Conservation (phyloP, 495 filamentous ascomycete species). For the Aspergillus sclerotioniger region DNA sequence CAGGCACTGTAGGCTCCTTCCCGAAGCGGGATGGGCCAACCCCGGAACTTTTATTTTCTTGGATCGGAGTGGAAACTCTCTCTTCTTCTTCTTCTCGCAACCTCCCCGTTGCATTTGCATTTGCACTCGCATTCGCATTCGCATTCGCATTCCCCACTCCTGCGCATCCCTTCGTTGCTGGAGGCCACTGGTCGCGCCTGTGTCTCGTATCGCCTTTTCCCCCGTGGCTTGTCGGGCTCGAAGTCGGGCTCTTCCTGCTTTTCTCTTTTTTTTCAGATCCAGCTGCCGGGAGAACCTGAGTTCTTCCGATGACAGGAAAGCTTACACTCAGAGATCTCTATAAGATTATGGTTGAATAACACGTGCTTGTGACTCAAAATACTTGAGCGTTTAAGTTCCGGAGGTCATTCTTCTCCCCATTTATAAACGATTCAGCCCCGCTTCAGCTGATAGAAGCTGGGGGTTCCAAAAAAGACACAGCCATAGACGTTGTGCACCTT, state of each 20-base stretch:
- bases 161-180: not conserved
- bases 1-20: not conserved
- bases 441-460: not conserved
- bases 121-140: not conserved
- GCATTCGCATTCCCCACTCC: not conserved
- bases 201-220: not conserved
- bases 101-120: not conserved
- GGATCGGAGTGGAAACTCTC: not conserved
- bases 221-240: not conserved
- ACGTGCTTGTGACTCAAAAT: constrained; percentile 23
- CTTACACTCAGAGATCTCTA: constrained; percentile 4
- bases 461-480: too few species aligned
- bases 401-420: not conserved
- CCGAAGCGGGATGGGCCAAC: not conserved
- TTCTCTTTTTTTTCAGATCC: not conserved
- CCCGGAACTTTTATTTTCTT: too few species aligned
- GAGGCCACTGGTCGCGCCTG: not conserved
- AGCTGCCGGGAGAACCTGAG: not conserved
- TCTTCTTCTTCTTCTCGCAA: not conserved
- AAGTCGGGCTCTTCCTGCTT: not conserved
- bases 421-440: not conserved
- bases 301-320: constrained; percentile 22
- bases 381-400: not conserved
- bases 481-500: too few species aligned
- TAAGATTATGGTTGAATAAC: constrained; percentile 46